Evolutionary conservation across 108 stramenopile genomes (phyloP), one percentile per base, ranked within the genome.

Genomic region (Epipyxis sp.): DNA sequence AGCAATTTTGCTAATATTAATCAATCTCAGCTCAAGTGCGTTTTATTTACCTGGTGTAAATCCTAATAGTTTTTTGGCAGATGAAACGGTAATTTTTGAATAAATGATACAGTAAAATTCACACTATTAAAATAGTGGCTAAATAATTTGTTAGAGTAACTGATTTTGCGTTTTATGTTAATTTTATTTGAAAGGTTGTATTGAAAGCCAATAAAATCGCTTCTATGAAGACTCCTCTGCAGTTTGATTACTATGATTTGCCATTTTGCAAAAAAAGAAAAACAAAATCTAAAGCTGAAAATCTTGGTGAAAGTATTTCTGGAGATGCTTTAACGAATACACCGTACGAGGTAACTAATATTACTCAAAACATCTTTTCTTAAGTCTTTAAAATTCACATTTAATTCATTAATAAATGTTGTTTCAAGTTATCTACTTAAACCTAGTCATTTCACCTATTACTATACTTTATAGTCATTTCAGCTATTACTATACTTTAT

Each of bases 181-280:
- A 57, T 57, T 57, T 16, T 25, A 57, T 20, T 25, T 68, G 13
- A 25, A 37, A 74, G 71, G 34, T 74, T 34, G 6, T 42, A 13
- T 74, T 74, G 34, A 74, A 74, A 57, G 71, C 71, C 13, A 74
- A 74, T 74, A 46, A 74, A 74, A 42, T 74, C 13, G 43, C 71
- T 39, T 74, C 71, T 6, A 74, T 42, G 25, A 74, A 74, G 71
- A 57, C n/a, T 35, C 71, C 44, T 34, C 10, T 74, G 71, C 71
- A 46, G 34, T 74, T 30, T 74, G 71, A 74, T 30, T 74, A 74
- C 42, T 74, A 74, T 74, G 71, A 74, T 74, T 32, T 74, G 16
- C 71, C 71, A 3, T 74, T 74, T 37, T 74, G 71, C 34, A 74
- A 74, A 32, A 39, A 42, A 39, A 32, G 50, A 35, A 3, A 39